Evolutionary conservation across 805 yeast species (phyloP), one percentile per base, ranked within the genome.

Genomic region (Nakazawaea sp.): DNA sequence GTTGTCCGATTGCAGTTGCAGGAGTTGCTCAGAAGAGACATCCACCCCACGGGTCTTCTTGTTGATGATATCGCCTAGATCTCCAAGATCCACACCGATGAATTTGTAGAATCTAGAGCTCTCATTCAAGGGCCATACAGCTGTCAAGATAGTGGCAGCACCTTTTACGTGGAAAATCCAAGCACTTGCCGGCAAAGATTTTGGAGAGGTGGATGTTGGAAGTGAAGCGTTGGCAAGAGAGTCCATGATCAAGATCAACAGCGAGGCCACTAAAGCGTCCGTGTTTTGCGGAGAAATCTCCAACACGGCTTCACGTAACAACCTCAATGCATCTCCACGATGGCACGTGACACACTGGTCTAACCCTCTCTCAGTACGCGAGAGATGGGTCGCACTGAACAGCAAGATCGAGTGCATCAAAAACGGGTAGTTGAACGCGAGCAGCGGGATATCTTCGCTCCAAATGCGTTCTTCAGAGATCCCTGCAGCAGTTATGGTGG

Each of bases 111-210:
- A 81, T 38, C 82, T 58, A 3, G 87, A 80, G 11, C 70, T 66
- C 32, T 76, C 79, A 32, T 80, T 79, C 34, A 88, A 63, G 4
- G 96, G 96, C 88, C 96, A 87, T n/a, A 89, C 96, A 1, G 96
- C 95, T 2, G 96, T 84, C 35, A 90, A 66, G 37, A 90, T 90
- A 0, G 97, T 89, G 5, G 96, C 96, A 0, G 97, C 96, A 23
- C 97, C 97, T 49, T 92, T 84, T 10, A 90, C 96, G 52, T 90
- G 97, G 65, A 86, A 92, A 40, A 90, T 79, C 97, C 97, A 90
- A 0, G 97, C 95, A 3, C 92, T 79, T 2, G 97, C 89, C 1
- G 96, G 95, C 40, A 88, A 58, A 2, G 88, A 79, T 45, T 72
- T 74, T 3, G 77, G 66, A 4, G 73, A 62, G 2, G 62, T 56